phyloP scores from a whole-genome alignment of 345 rosid genomes.

The Kernera saxatilis region DNA sequence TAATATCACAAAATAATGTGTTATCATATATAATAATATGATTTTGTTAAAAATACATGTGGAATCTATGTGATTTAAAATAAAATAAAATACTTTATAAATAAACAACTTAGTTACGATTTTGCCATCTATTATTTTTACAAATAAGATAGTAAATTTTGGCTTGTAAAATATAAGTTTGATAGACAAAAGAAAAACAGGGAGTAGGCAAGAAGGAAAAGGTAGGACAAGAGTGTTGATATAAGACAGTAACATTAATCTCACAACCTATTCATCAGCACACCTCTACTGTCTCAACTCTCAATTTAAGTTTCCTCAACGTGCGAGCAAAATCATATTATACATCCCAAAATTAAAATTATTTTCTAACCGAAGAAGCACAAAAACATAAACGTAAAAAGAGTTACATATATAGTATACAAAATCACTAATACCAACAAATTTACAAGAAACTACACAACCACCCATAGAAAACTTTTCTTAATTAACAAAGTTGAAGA shows the following conservation, averaged over 20 bases:
- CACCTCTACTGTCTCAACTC: constrained; percentile 22
- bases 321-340: constrained; percentile 9
- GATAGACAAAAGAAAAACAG: constrained; percentile 18
- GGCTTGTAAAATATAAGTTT: not conserved
- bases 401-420: not conserved
- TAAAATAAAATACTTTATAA: too few species aligned
- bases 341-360: not conserved
- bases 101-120: not conserved
- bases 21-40: not conserved
- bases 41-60: not conserved
- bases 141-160: not conserved
- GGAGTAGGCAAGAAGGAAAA: constrained; percentile 18
- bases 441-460: not conserved
- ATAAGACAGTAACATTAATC: constrained; percentile 27
- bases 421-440: not conserved
- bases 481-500: not conserved
- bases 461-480: not conserved
- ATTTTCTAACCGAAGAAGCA: not conserved
- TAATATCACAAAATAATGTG: not conserved
- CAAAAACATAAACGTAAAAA: not conserved
- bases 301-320: constrained; percentile 1
- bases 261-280: constrained; percentile 23
- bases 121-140: not conserved
- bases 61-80: not conserved
- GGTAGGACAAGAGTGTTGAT: constrained; percentile 26